Percentiles rank a stretch among this genome's conserved stretches.
Evolutionary conservation across 108 stramenopile genomes (phyloP).

Genomic region (Cyclotella distinguenda): DNA sequence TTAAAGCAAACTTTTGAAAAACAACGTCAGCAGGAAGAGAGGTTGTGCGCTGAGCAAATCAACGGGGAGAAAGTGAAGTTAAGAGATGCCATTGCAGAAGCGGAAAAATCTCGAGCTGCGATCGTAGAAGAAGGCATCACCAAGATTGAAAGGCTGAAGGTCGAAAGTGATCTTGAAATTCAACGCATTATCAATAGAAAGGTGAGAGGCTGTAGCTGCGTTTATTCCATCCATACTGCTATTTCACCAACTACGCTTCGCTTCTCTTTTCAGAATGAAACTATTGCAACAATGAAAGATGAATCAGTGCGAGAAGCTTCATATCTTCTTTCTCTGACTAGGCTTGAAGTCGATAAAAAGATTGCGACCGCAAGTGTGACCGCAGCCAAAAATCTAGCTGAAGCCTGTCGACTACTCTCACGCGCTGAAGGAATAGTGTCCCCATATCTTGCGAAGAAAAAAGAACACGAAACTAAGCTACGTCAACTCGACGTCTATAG

Average conservation of each 20-base stretch:
- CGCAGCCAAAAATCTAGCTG: constrained; percentile 23
- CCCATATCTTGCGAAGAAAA: constrained; percentile 23
- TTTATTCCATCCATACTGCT: neutral
- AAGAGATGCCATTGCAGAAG: constrained; percentile 26
- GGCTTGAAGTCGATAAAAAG: constrained; percentile 24
- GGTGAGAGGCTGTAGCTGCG: constrained; percentile 1
- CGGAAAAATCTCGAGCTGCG: constrained; percentile 4
- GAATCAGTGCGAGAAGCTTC: constrained; percentile 22
- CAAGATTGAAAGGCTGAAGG: constrained; percentile 14
- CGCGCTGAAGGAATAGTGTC: constrained; percentile 25
- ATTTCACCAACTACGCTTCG: neutral
- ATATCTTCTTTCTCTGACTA: constrained; percentile 18
- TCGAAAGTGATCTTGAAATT: constrained; percentile 25
- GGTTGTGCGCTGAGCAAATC: constrained; percentile 7
- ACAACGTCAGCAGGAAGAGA: constrained; percentile 16
- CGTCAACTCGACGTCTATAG: constrained; percentile 20
- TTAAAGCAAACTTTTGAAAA: constrained; percentile 34
- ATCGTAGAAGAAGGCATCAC: constrained; percentile 27
- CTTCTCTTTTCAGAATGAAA: constrained; percentile 6
- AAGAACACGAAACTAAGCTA: constrained; percentile 19
- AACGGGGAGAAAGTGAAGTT: constrained; percentile 31
- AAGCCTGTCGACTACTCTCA: constrained; percentile 13
- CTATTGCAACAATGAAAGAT: constrained; percentile 18
- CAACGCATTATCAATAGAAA: constrained; percentile 23
- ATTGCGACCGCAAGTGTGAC: constrained; percentile 7